These are phyloP conservation scores for Aspergillus leporis DNA, from an alignment of 495 filamentous ascomycete species.

Conservation along the genomic window DNA sequence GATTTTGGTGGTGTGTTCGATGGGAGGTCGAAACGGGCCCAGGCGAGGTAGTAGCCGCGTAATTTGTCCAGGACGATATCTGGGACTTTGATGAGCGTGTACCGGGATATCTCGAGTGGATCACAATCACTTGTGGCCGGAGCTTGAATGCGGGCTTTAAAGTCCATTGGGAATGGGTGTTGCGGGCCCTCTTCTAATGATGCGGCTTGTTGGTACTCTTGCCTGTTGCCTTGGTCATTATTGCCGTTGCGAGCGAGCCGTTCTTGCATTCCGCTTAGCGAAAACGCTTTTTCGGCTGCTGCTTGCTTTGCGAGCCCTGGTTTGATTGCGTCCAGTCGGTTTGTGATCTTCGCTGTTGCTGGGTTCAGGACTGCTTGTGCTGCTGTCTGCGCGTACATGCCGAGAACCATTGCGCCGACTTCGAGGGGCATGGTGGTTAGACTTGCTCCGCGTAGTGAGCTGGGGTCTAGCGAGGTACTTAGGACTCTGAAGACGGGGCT, in stretches of 20 bases:
- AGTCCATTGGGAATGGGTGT: constrained; percentile 58
- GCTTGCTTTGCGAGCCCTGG: constrained; percentile 45
- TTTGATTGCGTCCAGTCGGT: constrained; percentile 32
- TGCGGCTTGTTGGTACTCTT: constrained; percentile 19
- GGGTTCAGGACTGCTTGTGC: constrained; percentile 51
- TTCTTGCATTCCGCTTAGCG: constrained; percentile 35
- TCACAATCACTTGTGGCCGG: constrained; percentile 32
- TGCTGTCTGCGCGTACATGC: constrained; percentile 51
- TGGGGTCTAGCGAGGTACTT: constrained; percentile 58
- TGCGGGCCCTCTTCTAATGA: constrained; percentile 51
- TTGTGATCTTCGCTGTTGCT: constrained; percentile 39
- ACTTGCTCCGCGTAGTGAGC: constrained; percentile 62
- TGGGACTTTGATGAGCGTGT: constrained; percentile 38
- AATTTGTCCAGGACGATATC: constrained; percentile 50
- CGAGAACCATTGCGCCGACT: constrained; percentile 57
- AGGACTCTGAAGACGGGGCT: constrained; percentile 66
- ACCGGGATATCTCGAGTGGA: constrained; percentile 12
- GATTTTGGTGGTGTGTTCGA: background rate
- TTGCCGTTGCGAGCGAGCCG: constrained; percentile 30
- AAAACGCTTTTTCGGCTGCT: constrained; percentile 43
- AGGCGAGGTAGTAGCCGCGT: constrained; percentile 64
- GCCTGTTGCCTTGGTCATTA: constrained; percentile 17
- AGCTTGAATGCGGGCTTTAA: constrained; percentile 39
- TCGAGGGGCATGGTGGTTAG: constrained; percentile 65
- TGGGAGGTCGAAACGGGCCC: constrained; percentile 44